These are phyloP conservation scores for Botrytis tulipae DNA, from an alignment of 2,329 filamentous ascomycete genomes.

Conservation along the genomic window DNA sequence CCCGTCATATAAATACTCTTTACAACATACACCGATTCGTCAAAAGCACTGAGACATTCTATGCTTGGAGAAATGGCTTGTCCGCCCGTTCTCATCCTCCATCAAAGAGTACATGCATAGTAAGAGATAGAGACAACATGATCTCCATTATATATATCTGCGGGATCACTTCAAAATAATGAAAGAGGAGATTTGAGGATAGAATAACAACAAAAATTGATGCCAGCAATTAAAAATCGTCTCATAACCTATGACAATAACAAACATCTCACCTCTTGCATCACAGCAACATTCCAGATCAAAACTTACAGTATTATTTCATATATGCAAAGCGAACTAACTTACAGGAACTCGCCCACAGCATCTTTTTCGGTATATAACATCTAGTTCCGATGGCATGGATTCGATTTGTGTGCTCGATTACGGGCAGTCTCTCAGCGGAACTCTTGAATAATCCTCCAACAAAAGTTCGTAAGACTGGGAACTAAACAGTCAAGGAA, in stretches of 20 bases:
- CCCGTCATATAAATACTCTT: background rate
- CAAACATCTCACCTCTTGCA: background rate
- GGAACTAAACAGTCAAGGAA: background rate
- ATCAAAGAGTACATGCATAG: background rate
- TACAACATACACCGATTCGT: background rate
- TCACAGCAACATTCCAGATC: background rate
- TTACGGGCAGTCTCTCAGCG: background rate
- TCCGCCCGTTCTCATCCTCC: background rate
- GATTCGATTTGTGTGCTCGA: background rate
- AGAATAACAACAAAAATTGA: background rate
- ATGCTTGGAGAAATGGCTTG: too few relatives aligned
- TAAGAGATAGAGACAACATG: background rate
- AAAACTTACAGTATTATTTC: background rate
- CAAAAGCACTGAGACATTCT: too few relatives aligned
- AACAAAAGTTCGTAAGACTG: background rate
- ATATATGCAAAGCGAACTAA: background rate
- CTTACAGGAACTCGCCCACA: too few relatives aligned
- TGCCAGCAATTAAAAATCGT: background rate
- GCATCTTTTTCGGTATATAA: too few relatives aligned
- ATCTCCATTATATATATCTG: background rate
- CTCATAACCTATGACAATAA: background rate
- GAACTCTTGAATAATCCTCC: background rate
- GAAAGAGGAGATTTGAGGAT: background rate
- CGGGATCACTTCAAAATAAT: background rate
- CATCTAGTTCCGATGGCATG: too few relatives aligned